Percentiles rank a stretch among this genome's conserved stretches.
phyloP scores from a whole-genome alignment of 495 filamentous ascomycete genomes.

The Diplogelasinospora grovesii region DNA sequence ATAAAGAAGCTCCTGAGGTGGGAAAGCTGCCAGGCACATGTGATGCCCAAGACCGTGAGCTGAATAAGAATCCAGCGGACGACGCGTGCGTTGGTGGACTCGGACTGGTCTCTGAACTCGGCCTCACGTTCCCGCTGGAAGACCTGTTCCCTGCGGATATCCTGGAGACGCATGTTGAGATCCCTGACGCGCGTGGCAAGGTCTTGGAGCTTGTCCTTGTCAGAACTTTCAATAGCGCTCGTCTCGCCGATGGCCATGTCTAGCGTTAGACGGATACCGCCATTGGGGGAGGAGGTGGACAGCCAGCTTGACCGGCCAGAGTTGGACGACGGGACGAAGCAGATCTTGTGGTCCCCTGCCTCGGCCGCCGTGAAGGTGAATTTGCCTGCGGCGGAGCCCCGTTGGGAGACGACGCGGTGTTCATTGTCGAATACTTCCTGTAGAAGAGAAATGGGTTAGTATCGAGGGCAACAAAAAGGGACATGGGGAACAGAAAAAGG shows the following conservation, averaged over 20 bases:
- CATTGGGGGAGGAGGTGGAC: conserved; percentile 51
- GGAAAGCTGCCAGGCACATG: conserved; percentile 95
- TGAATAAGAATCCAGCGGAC: conserved; percentile 93
- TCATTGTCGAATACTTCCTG: conserved; percentile 95
- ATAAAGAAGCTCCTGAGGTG: conserved; percentile 97
- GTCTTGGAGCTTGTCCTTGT: conserved; percentile 89
- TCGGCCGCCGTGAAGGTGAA: conserved; percentile 97
- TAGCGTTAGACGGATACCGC: conserved; percentile 74
- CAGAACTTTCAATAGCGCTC: conserved; percentile 84
- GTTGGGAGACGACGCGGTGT: conserved; percentile 87
- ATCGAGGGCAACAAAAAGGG: no score
- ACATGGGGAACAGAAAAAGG: conserved; percentile 3
- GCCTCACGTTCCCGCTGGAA: conserved; percentile 96
- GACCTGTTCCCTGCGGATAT: conserved; percentile 89
- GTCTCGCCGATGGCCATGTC: conserved; percentile 96
- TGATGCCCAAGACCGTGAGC: conserved; percentile 75
- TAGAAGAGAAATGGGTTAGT: conserved; percentile 4
- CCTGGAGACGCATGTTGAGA: conserved; percentile 77
- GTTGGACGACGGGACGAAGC: conserved; percentile 72
- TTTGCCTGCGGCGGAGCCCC: conserved; percentile 65
- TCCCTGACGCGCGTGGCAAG: conserved; percentile 86
- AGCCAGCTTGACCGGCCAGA: conserved; percentile 62
- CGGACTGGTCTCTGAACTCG: conserved; percentile 96
- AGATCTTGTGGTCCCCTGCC: conserved; percentile 87
- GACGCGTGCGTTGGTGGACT: conserved; percentile 85